Evolutionary conservation across 1,284 basidiomycete species (phyloP), one percentile per base, ranked within the genome.

Genomic region (Pseudomicrostroma phylloplanum): DNA sequence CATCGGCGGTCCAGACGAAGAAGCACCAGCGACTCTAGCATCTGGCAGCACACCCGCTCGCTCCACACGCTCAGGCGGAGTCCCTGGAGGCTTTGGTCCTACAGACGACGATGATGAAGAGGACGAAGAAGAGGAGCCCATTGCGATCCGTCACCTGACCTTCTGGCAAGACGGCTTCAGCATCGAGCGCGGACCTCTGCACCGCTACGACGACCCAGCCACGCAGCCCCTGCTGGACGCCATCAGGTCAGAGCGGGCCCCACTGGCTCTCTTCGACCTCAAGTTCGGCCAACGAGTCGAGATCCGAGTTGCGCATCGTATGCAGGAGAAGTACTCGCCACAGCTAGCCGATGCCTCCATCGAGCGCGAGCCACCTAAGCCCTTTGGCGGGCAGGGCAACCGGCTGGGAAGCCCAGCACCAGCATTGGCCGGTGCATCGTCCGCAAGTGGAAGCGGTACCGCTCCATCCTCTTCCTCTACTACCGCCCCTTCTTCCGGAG

Each of bases 81-180:
- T 56, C 11, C 53, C 26, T 15, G 62, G 17, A 36, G 72, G 67
- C 15, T 36, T 36, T 9, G 30, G 30, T 36, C 30, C 30, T 36
- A 36, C 30, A 36, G 71, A 72, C 12, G 60, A 63, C 0, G 67
- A 76, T 1, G 80, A 80, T 0, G 80, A 81, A 0, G 79, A 80
- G 13, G 67, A 74, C 7, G 82, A 82, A 56, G 84, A 83, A 23
- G 85, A 86, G 25, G 83, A 84, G 51, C 68, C 67, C 26, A 67
- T 66, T 0, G 89, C 85, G 0, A 85, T 88, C 55, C 87, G 94
- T 12, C 84, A 87, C 61, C 82, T 97, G 42, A 94, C 89, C 0
- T 92, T 98, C 80, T 98, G 96, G 94, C 84, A 87, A 41, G 86
- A 97, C 68, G 94, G 94, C 0, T 97, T 97, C 81, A 89, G 88